A percentile compares a stretch with the other conserved stretches of the same genome.
Conservation (phyloP, 2,329 filamentous ascomycete genomes). For the Capronia americana region DNA sequence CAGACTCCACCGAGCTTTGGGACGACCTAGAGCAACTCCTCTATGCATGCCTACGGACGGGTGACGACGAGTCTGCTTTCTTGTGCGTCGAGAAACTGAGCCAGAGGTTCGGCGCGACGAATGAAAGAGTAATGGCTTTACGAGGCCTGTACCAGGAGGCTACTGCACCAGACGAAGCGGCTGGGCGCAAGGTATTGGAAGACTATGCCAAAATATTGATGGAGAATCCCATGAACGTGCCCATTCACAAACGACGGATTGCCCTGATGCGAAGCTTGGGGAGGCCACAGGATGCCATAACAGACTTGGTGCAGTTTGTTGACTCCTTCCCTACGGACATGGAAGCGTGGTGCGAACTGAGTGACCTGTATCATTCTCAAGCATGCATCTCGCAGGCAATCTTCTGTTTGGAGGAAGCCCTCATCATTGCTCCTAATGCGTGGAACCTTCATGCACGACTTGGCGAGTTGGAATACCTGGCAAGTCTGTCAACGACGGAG, state of each 20-base stretch:
- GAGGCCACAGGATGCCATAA: slow-evolving; percentile 73
- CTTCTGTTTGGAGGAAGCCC: slow-evolving; percentile 86
- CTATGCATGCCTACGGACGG: slow-evolving; percentile 80
- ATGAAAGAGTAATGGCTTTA: slow-evolving; percentile 86
- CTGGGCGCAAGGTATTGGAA: slow-evolving; percentile 72
- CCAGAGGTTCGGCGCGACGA: slow-evolving; percentile 78
- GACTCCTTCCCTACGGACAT: slow-evolving; percentile 87
- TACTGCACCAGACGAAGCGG: slow-evolving; percentile 68
- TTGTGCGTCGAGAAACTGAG: slow-evolving; percentile 76
- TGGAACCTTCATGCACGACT: slow-evolving; percentile 94
- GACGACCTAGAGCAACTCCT: slow-evolving; percentile 84
- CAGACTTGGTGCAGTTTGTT: slow-evolving; percentile 74
- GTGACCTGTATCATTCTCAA: slow-evolving; percentile 82
- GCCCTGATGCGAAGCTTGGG: slow-evolving; percentile 78
- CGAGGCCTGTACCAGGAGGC: slow-evolving; percentile 86
- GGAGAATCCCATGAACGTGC: slow-evolving; percentile 79
- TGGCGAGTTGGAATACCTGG: slow-evolving; percentile 80
- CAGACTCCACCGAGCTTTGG: slow-evolving; percentile 82
- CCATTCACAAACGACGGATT: slow-evolving; percentile 82
- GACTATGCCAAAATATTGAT: slow-evolving; percentile 78
- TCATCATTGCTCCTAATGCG: slow-evolving; percentile 85
- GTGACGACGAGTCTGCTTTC: slow-evolving; percentile 79
- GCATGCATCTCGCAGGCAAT: slow-evolving; percentile 82
- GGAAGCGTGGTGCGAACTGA: slow-evolving; percentile 91
- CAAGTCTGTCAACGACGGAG: slow-evolving; percentile 43